Evolutionary conservation across 805 yeast species (phyloP).

Genomic region (Naumovozyma baii): DNA sequence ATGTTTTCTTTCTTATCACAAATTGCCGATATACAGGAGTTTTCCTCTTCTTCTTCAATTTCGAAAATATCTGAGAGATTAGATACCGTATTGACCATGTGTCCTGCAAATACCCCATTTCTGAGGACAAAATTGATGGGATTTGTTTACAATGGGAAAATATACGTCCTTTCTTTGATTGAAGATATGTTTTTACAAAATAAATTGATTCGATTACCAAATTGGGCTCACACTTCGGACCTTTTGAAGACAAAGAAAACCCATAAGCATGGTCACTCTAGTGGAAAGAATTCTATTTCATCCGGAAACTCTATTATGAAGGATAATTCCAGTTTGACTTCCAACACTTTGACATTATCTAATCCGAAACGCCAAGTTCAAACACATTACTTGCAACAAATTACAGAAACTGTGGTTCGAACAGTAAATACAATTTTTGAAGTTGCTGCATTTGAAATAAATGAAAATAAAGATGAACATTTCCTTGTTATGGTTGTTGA

Average conservation of each 20-base stretch:
- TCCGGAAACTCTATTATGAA: neutral
- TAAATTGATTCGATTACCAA: conserved; percentile 25
- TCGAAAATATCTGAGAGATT: conserved; percentile 14
- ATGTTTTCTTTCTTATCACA: conserved; percentile 18
- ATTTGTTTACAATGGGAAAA: conserved; percentile 75
- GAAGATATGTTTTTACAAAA: conserved; percentile 83
- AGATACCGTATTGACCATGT: conserved; percentile 21
- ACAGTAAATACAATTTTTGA: conserved; percentile 76
- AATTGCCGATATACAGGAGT: conserved; percentile 1
- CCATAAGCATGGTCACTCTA: neutral
- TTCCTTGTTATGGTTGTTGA: conserved; percentile 82
- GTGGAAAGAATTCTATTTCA: neutral
- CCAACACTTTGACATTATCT: neutral
- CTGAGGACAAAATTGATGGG: conserved; percentile 88
- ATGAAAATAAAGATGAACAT: conserved; percentile 46
- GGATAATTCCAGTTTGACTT: neutral
- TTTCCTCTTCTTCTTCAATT: neutral
- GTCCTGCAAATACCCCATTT: conserved; percentile 34
- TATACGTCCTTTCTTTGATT: conserved; percentile 78
- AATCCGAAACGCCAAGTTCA: conserved; percentile 22
- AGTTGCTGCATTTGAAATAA: conserved; percentile 76
- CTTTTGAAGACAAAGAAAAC: conserved; percentile 12
- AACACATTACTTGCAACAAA: conserved; percentile 72
- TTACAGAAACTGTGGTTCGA: conserved; percentile 74
- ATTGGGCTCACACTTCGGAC: conserved; percentile 31